Evolutionary conservation across 1,139 yeast species (phyloP).

Genomic region (Suhomyces anneliseae): DNA sequence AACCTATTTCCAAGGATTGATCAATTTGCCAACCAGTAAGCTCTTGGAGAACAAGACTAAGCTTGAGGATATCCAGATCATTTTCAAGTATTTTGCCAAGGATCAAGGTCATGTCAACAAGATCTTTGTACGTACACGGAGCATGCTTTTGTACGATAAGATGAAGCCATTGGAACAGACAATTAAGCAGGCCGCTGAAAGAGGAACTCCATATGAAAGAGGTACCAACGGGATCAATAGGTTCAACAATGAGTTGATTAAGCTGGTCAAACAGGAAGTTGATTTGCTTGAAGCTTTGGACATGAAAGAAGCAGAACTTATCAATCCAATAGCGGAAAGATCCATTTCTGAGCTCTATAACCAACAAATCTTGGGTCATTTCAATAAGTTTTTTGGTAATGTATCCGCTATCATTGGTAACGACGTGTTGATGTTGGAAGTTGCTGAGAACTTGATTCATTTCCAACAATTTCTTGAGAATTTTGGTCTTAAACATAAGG

Average conservation of each 20-base stretch:
- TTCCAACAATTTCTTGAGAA: slow-evolving; percentile 23
- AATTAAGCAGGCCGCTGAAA: slow-evolving; percentile 38
- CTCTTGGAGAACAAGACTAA: slow-evolving; percentile 15
- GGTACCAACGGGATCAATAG: slow-evolving; percentile 60
- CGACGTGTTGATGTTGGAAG: slow-evolving; percentile 42
- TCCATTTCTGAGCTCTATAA: slow-evolving; percentile 25
- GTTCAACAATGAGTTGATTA: slow-evolving; percentile 54
- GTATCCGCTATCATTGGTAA: slow-evolving; percentile 21
- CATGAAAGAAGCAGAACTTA: slow-evolving; percentile 16
- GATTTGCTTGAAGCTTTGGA: slow-evolving; percentile 29
- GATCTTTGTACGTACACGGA: slow-evolving; percentile 47
- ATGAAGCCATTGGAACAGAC: slow-evolving; percentile 31
- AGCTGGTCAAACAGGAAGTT: slow-evolving; percentile 49
- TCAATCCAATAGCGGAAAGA: slow-evolving; percentile 25
- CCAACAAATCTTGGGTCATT: slow-evolving; percentile 13
- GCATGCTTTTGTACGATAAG: slow-evolving; percentile 45
- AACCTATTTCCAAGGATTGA: slow-evolving; percentile 29
- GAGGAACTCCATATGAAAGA: slow-evolving; percentile 54
- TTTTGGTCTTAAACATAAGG: slow-evolving; percentile 12
- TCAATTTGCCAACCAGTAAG: slow-evolving; percentile 13
- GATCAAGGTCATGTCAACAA: slow-evolving; percentile 38
- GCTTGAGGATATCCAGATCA: slow-evolving; percentile 26
- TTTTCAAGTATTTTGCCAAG: slow-evolving; percentile 47
- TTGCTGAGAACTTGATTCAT: slow-evolving; percentile 36
- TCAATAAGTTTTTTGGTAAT: slow-evolving; percentile 13